Evolutionary conservation across 805 yeast species (phyloP), one percentile per base, ranked within the genome.

Genomic region (Candida boleticola): DNA sequence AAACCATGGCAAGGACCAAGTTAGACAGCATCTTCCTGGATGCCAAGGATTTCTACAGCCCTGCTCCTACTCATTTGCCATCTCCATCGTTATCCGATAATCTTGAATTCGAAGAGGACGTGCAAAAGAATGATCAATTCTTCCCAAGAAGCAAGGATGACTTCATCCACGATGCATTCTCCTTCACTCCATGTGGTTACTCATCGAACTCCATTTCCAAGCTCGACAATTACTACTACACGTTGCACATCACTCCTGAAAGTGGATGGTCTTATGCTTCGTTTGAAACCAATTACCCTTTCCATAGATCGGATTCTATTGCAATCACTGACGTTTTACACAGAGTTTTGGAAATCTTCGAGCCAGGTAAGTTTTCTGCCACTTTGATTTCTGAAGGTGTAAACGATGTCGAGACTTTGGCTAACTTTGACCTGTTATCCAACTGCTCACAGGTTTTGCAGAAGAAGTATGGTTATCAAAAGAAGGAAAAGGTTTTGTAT

Each of bases 231-330:
- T 73, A 76, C 51, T 80, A 79, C 56, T 85, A 85, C 58, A 92
- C 97, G 6, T 71, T 90, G 44, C 98, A 93, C 60, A 86, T 93
- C 32, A 93, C 99, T 0, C 98, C 98, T 0, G 98, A 93, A 60
- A 60, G 72, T 18, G 96, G 92, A 29, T 92, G 95, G 89, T 88
- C 97, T 4, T 92, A 92, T 63, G 98, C 98, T 3, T 86, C 96
- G 7, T 93, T 93, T 62, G 98, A 93, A 61, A 82, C 97, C 17
- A 92, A 88, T 61, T 87, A 82, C 31, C 83, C 85, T 5, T 70
- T 70, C 39, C 66, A 77, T 9, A 52, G 49, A 37, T 47, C 63
- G 35, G 34, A 50, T 52, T 47, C 61, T 23, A 67, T 69, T 29
- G 64, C 71, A 48, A 77, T 83, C 52, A 57, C 73, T 25, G 75